These are phyloP conservation scores for Funneliformis geosporum DNA, from an alignment of 192 early-diverging fungal genomes.

Conservation along the genomic window DNA sequence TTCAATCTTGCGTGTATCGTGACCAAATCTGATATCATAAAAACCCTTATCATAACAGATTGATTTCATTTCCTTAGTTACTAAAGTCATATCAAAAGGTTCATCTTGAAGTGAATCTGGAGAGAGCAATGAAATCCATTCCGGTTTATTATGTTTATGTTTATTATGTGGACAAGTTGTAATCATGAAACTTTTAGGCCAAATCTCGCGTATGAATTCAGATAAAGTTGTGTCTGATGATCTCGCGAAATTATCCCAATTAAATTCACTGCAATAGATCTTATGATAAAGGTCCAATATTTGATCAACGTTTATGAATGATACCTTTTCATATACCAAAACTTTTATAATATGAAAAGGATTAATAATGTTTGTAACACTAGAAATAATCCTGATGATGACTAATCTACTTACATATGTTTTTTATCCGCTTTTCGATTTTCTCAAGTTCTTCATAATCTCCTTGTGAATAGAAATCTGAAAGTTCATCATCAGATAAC, in stretches of 20 bases:
- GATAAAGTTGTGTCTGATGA: neutral
- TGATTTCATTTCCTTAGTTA: neutral
- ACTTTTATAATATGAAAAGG: neutral
- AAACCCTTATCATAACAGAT: neutral
- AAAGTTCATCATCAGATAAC: neutral
- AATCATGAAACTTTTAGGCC: neutral
- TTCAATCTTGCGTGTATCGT: neutral
- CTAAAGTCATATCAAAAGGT: neutral
- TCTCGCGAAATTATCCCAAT: neutral
- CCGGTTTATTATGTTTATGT: neutral
- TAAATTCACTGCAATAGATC: neutral
- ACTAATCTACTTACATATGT: neutral
- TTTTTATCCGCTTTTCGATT: neutral
- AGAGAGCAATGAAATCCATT: neutral
- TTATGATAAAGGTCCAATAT: neutral
- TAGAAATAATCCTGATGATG: too few species aligned
- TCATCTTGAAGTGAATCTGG: neutral
- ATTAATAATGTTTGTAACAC: too few species aligned
- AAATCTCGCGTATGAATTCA: neutral
- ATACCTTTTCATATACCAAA: neutral
- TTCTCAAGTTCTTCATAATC: neutral
- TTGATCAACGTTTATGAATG: neutral
- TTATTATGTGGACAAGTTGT: neutral
- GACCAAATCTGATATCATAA: neutral
- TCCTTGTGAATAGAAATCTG: neutral